Base-by-base conservation (phyloP, 2,329 filamentous ascomycete genomes). In the Leptographium galeiforme region DNA sequence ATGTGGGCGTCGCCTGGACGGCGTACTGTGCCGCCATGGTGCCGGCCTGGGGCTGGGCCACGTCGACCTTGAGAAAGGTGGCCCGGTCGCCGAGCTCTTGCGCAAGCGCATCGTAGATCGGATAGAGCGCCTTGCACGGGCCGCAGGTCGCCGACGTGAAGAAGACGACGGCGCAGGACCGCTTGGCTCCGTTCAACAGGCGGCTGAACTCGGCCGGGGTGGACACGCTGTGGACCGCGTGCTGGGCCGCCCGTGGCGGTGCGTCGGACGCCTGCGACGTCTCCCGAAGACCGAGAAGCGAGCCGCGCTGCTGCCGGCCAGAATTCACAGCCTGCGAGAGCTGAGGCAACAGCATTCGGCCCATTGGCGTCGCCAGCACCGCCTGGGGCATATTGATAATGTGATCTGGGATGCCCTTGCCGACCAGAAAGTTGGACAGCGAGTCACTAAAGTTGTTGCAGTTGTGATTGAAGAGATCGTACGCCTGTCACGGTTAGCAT, bases 361-460 rank as follows among this genome's bases (percentile, higher is more conserved):
- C 93, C 63, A 95, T 85, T 0, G 89, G 89, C 0, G 89, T 93
- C 55, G 86, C 81, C 13, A 97, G 75, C 10, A 97, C 90, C 1
- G 84, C 85, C 62, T 89, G 78, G 0, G 91, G 91, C 64, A 97
- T 82, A 59, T 84, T 88, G 34, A 81, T 78, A 59, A 98, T 97
- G 61, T 95, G 83, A 1, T 83, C 78, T 0, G 93, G 93, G 56
- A 97, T 97, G 3, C 88, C 87, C 60, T 83, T 86, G 25, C 93
- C 91, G 1, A 96, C 73, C 0, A 97, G 73, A 58, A 97, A 97
- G 67, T 87, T 93, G 57, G 88, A 75, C 59, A 97, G 84, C 57
- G 95, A 89, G 63, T 97, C 91, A 4, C 87, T 88, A 68, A 97
- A 98, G 67, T 96, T 96, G 71, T 97, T 98, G 72, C 91, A 97